phyloP scores from a whole-genome alignment of 768 basidiomycete species.

The Rhizopogon roseolus region DNA sequence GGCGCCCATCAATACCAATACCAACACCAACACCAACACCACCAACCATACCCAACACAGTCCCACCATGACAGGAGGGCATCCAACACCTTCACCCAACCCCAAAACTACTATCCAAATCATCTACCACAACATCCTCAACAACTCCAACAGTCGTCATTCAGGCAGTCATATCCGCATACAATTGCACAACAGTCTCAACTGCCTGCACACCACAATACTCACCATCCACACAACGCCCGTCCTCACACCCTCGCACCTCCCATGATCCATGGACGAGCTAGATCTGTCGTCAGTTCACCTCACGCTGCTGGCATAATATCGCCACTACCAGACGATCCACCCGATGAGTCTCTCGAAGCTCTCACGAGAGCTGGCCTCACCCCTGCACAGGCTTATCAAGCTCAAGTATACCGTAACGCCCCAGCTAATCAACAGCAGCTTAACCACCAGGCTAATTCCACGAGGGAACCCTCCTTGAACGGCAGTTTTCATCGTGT shows the following conservation, averaged over 20 bases:
- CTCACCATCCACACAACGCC: constrained; percentile 15
- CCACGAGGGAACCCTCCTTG: constrained; percentile 16
- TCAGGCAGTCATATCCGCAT: constrained; percentile 36
- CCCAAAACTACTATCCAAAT: constrained; percentile 12
- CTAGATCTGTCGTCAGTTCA: constrained; percentile 46
- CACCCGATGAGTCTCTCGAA: constrained; percentile 43
- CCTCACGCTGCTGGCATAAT: constrained; percentile 39
- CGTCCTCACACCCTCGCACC: constrained; percentile 30
- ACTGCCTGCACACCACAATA: constrained; percentile 9
- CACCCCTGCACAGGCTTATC: constrained; percentile 78
- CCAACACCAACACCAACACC: constrained; percentile 24
- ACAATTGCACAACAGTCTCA: constrained; percentile 24
- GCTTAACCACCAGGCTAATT: constrained; percentile 14
- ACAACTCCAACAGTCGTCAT: constrained; percentile 11
- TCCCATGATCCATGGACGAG: constrained; percentile 37
- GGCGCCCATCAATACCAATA: constrained; percentile 7
- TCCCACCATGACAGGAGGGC: constrained; percentile 45
- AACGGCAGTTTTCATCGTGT: constrained; percentile 23
- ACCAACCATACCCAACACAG: constrained; percentile 32
- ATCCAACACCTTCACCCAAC: constrained; percentile 36
- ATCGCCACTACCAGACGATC: constrained; percentile 43
- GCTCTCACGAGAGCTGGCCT: constrained; percentile 45
- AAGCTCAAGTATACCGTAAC: constrained; percentile 63
- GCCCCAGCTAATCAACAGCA: constrained; percentile 29
- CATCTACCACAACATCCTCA: constrained; percentile 16